phyloP scores from a whole-genome alignment of 1,284 basidiomycete species.

The Puccinia polysora region DNA sequence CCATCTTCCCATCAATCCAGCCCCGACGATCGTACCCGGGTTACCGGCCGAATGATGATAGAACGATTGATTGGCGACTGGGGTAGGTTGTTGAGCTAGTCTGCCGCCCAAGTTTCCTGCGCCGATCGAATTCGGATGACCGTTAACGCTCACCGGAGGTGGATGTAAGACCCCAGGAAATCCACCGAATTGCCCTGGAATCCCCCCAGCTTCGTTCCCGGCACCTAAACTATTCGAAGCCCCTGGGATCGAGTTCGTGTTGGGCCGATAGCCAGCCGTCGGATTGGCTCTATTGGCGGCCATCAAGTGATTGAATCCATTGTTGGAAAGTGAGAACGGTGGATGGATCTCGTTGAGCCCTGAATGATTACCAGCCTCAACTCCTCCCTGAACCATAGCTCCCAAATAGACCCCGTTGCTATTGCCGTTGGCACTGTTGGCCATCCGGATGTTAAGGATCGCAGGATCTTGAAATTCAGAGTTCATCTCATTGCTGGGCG shows the following conservation, averaged over 20 bases:
- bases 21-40: background rate
- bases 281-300: background rate
- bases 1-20: conserved; percentile 19
- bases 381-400: background rate
- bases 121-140: background rate
- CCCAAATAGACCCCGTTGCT: background rate
- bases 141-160: too few species aligned
- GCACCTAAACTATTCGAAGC: too few species aligned
- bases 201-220: too few species aligned
- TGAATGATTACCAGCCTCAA: background rate
- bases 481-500: background rate
- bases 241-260: background rate
- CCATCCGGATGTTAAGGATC: conserved; percentile 39
- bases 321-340: conserved; percentile 8
- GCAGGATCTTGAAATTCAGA: conserved; percentile 37
- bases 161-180: too few species aligned
- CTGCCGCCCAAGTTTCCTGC: background rate
- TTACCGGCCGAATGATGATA: conserved; percentile 11
- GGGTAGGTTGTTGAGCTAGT: background rate
- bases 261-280: background rate
- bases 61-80: background rate
- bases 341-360: conserved; percentile 20
- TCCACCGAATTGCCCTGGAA: too few species aligned
- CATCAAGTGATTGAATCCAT: conserved; percentile 3
- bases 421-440: background rate